These are phyloP conservation scores for Debaryomyces castellii DNA, from an alignment of 805 yeast species.

Conservation along the genomic window DNA sequence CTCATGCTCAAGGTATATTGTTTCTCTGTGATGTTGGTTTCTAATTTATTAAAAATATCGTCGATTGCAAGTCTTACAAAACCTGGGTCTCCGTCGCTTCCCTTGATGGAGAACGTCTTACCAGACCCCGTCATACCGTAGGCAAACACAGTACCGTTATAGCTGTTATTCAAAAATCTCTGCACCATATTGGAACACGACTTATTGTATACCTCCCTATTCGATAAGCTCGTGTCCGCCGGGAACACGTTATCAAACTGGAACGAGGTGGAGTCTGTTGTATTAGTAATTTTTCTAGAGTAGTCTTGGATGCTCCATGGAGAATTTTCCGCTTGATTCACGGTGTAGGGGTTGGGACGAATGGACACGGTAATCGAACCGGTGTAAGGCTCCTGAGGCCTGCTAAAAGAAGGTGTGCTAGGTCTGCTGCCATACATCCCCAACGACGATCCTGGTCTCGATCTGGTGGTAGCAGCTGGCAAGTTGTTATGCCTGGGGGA, in stretches of 20 bases:
- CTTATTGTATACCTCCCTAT: constrained; percentile 58
- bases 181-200: constrained; percentile 54
- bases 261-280: constrained; percentile 60
- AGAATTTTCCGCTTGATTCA: constrained; percentile 29
- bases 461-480: constrained; percentile 6
- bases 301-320: constrained; percentile 47
- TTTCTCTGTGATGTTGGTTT: constrained; percentile 17
- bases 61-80: constrained; percentile 67
- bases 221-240: constrained; percentile 43
- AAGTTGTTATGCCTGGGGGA: constrained; percentile 21
- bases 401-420: constrained; percentile 31
- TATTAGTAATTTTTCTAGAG: constrained; percentile 41
- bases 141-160: constrained; percentile 86
- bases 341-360: constrained; percentile 66
- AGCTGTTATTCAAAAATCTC: constrained; percentile 64
- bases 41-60: constrained; percentile 54
- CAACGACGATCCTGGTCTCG: constrained; percentile 37
- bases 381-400: constrained; percentile 45
- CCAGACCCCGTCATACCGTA: constrained; percentile 96
- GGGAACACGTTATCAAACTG: constrained; percentile 78
- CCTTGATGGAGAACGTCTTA: constrained; percentile 85
- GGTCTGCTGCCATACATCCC: constrained; percentile 32
- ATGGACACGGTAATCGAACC: constrained; percentile 78
- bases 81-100: constrained; percentile 62
- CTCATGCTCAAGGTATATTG: constrained; percentile 57